Conservation (phyloP, 768 basidiomycete species). For the Termitomyces sp. region DNA sequence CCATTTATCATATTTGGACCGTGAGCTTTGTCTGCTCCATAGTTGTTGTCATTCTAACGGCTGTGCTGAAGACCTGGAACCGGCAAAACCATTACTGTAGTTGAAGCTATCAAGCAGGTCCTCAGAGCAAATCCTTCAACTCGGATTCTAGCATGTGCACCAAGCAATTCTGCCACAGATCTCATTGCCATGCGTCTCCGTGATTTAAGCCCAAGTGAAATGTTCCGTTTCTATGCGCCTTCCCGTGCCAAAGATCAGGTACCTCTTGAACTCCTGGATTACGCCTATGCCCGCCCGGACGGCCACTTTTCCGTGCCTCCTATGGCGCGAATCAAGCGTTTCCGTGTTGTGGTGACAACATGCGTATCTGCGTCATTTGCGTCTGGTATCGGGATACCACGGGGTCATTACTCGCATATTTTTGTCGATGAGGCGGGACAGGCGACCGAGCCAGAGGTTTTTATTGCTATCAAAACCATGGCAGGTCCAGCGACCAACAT, state of each 20-base stretch:
- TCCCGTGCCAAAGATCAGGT: slow-evolving; percentile 43
- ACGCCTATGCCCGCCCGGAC: slow-evolving; percentile 30
- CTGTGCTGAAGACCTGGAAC: slow-evolving; percentile 50
- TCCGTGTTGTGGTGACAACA: slow-evolving; percentile 58
- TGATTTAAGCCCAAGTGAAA: slow-evolving; percentile 26
- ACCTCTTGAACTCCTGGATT: slow-evolving; percentile 38
- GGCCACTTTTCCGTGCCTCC: slow-evolving; percentile 40
- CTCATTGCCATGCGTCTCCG: slow-evolving; percentile 47
- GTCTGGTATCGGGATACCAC: slow-evolving; percentile 51
- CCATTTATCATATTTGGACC: slow-evolving; percentile 66
- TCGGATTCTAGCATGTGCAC: slow-evolving; percentile 57
- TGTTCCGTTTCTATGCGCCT: slow-evolving; percentile 58
- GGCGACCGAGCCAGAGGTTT: slow-evolving; percentile 65
- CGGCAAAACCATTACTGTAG: slow-evolving; percentile 63
- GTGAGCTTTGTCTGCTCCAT: slow-evolving; percentile 31
- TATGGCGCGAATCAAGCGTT: slow-evolving; percentile 35
- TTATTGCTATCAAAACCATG: slow-evolving; percentile 61
- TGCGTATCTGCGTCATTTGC: slow-evolving; percentile 61
- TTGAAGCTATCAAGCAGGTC: slow-evolving; percentile 58
- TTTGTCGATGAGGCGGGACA: slow-evolving; percentile 75
- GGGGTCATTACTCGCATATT: slow-evolving; percentile 65
- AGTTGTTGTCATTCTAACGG: not conserved
- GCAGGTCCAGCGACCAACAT: slow-evolving; percentile 52
- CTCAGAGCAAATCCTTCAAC: slow-evolving; percentile 33
- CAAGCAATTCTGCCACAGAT: slow-evolving; percentile 66